Conservation (phyloP, 2,329 filamentous ascomycete genomes). For the Paecilomyces sp. region DNA sequence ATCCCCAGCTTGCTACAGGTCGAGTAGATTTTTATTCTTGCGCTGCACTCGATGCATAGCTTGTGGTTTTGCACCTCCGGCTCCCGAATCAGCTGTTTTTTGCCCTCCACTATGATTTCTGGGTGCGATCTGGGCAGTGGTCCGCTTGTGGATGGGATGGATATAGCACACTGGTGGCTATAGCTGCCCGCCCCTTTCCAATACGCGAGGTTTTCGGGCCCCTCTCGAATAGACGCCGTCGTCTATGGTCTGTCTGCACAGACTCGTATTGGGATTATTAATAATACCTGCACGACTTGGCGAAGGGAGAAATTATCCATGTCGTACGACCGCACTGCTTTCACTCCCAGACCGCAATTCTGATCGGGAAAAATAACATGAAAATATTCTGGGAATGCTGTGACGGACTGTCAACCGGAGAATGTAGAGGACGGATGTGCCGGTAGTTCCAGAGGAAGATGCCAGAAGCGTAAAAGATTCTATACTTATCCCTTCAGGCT, state of each 20-base stretch:
- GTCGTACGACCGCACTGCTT: neutral
- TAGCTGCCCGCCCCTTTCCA: neutral
- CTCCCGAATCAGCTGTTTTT: neutral
- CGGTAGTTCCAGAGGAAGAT: neutral
- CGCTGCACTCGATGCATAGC: neutral
- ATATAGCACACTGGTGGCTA: neutral
- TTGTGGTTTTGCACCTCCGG: neutral
- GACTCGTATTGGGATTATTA: neutral
- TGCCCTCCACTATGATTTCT: neutral
- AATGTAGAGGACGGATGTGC: neutral
- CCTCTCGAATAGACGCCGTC: neutral
- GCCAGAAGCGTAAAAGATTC: neutral
- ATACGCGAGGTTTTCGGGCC: neutral
- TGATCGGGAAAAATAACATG: too few species aligned
- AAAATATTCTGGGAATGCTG: neutral
- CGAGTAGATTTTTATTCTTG: neutral
- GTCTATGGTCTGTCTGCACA: neutral
- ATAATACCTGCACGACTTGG: neutral
- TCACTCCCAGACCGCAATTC: neutral
- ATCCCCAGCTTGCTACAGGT: neutral
- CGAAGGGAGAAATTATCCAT: neutral
- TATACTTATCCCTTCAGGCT: neutral
- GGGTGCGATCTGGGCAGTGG: neutral
- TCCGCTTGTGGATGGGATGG: neutral
- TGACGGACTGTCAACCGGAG: neutral